These are phyloP conservation scores for Neophaeococcomyces aloes DNA, from an alignment of 2,329 filamentous ascomycete genomes.

Conservation along the genomic window DNA sequence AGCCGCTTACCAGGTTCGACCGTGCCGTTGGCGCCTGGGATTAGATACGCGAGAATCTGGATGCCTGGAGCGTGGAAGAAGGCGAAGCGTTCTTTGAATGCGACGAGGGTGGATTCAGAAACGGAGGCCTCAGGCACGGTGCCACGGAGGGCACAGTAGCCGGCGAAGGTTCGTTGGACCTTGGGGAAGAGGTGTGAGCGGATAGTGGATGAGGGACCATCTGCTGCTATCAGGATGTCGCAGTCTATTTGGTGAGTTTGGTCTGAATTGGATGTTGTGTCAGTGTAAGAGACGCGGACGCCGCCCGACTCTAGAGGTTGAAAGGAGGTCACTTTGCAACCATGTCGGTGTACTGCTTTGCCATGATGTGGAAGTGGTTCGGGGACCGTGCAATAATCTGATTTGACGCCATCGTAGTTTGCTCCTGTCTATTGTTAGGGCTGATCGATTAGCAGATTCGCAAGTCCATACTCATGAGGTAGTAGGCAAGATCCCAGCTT, in stretches of 20 bases:
- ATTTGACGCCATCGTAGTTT: constrained; percentile 31
- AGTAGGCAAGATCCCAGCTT: constrained; percentile 39
- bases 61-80: constrained; percentile 32
- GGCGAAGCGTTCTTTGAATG: constrained; percentile 31
- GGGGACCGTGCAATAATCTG: constrained; percentile 1
- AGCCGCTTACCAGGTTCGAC: constrained; percentile 31
- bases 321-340: constrained; percentile 8
- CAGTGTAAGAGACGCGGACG: constrained; percentile 10
- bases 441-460: no score
- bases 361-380: constrained; percentile 11
- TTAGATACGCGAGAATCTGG: constrained; percentile 35
- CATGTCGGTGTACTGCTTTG: constrained; percentile 8
- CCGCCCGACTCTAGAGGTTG: constrained; percentile 1
- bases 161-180: constrained; percentile 18
- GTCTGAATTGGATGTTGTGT: neutral
- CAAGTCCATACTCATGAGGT: constrained; percentile 36
- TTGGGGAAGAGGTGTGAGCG: constrained; percentile 7
- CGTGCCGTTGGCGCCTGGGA: constrained; percentile 32
- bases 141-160: constrained; percentile 36
- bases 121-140: constrained; percentile 28
- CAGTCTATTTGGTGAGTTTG: constrained; percentile 19
- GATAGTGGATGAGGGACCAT: constrained; percentile 10
- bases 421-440: no score
- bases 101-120: constrained; percentile 14
- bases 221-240: constrained; percentile 12